A percentile compares a stretch with the other conserved stretches of the same genome.
Conservation (phyloP, 306 rosid genomes). For the Prinsepia uniflora region DNA sequence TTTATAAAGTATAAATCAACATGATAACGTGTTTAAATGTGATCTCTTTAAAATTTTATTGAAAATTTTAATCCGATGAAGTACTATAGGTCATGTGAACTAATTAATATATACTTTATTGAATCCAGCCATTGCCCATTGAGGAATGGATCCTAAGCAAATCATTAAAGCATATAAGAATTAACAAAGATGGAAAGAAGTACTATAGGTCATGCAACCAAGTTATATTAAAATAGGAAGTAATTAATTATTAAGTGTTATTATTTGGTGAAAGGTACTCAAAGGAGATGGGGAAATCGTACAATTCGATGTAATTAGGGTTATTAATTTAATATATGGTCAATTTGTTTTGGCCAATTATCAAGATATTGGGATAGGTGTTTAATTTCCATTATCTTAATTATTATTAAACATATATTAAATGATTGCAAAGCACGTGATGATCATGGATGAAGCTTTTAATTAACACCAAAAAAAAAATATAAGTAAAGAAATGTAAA, state of each 20-base stretch:
- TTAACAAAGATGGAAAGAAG: conserved; percentile 13
- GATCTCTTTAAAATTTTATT: too few species aligned
- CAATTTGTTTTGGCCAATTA: conserved; percentile 4
- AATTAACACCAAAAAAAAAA: neutral
- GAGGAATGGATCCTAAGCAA: neutral
- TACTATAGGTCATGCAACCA: conserved; percentile 8
- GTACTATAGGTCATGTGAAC: too few species aligned
- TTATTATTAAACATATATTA: neutral
- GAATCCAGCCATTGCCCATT: too few species aligned
- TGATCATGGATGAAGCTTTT: neutral
- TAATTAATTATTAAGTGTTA: conserved; percentile 15
- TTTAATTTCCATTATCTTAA: conserved; percentile 21
- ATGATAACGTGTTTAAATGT: too few species aligned
- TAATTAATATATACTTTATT: too few species aligned
- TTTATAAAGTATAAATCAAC: too few species aligned
- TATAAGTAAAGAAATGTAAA: too few species aligned
- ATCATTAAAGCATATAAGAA: neutral
- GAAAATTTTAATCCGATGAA: too few species aligned
- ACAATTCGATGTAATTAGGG: conserved; percentile 17
- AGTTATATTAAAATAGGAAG: conserved; percentile 23
- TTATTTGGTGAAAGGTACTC: conserved; percentile 40
- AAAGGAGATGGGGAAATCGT: conserved; percentile 29
- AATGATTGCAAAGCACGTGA: conserved; percentile 32
- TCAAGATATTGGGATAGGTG: conserved; percentile 14
- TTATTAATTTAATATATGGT: conserved; percentile 6